Conservation (phyloP, 768 basidiomycete species). For the Kwoniella newhampshirensis region DNA sequence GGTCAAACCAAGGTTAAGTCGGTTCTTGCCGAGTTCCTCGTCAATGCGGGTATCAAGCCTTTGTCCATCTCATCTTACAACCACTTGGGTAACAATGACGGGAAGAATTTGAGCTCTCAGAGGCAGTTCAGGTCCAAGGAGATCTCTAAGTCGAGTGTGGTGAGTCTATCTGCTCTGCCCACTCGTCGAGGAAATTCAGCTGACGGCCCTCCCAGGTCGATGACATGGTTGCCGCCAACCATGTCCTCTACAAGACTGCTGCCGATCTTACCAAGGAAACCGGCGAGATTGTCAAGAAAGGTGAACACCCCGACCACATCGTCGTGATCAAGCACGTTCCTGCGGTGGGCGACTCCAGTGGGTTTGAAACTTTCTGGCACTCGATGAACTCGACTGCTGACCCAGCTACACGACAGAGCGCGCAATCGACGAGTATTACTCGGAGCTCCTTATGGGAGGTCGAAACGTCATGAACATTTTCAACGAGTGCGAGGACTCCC, state of each 20-base stretch:
- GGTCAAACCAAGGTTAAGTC: conserved; percentile 90
- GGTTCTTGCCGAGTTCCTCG: conserved; percentile 95
- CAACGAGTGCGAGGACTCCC: conserved; percentile 98
- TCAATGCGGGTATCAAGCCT: conserved; percentile 97
- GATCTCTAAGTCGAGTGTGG: conserved; percentile 94
- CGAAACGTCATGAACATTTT: conserved; percentile 82
- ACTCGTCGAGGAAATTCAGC: not conserved
- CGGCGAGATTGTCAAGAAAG: conserved; percentile 60
- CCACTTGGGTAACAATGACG: conserved; percentile 98
- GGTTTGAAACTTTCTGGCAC: conserved; percentile 5
- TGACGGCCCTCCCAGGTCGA: conserved; percentile 56
- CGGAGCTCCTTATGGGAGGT: conserved; percentile 95
- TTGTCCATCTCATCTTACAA: conserved; percentile 97
- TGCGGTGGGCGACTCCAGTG: conserved; percentile 86
- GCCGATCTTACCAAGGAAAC: conserved; percentile 58
- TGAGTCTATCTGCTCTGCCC: conserved; percentile 46
- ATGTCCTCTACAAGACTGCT: conserved; percentile 78
- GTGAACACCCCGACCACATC: conserved; percentile 96
- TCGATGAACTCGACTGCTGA: conserved; percentile 3
- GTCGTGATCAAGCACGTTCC: conserved; percentile 97
- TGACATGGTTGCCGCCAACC: conserved; percentile 94
- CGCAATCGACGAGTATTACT: conserved; percentile 99
- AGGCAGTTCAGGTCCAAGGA: conserved; percentile 97
- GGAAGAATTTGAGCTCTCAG: conserved; percentile 83
- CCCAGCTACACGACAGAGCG: conserved; percentile 20